Conservation (phyloP, 2,329 filamentous ascomycete species). For the Colletotrichum chlorophyti region DNA sequence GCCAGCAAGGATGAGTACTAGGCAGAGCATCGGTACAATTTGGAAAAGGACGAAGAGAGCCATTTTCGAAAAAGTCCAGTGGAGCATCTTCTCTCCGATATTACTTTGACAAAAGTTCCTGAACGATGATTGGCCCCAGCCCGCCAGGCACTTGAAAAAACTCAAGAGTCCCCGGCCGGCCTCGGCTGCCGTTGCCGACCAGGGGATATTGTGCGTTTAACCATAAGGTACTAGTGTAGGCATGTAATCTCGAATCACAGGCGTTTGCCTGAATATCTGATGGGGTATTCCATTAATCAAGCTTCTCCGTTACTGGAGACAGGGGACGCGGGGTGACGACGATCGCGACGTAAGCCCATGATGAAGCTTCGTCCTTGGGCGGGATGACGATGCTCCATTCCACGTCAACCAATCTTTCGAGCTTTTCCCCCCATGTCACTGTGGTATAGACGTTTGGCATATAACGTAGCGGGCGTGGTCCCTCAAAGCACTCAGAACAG, state of each 20-base stretch:
- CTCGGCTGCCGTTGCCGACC: conserved; percentile 10
- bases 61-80: no score
- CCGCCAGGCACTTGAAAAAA: no score
- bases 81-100: conserved; percentile 19
- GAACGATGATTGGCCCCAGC: background rate
- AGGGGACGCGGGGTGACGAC: conserved; percentile 19
- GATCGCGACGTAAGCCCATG: conserved; percentile 23
- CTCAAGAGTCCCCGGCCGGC: background rate
- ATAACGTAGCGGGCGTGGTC: no score
- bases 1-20: no score
- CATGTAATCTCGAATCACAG: no score
- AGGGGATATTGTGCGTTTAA: background rate
- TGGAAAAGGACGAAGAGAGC: no score
- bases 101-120: conserved; percentile 24
- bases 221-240: conserved; percentile 11
- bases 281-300: conserved; percentile 9
- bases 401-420: conserved; percentile 3
- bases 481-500: no score
- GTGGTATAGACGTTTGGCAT: no score
- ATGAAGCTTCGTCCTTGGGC: conserved; percentile 4
- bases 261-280: conserved; percentile 1
- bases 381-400: background rate
- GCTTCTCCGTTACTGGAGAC: conserved; percentile 6
- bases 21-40: no score
- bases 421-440: background rate